Evolutionary conservation across 2,329 filamentous ascomycete species (phyloP).

Genomic region (Thielaviopsis punctulata): DNA sequence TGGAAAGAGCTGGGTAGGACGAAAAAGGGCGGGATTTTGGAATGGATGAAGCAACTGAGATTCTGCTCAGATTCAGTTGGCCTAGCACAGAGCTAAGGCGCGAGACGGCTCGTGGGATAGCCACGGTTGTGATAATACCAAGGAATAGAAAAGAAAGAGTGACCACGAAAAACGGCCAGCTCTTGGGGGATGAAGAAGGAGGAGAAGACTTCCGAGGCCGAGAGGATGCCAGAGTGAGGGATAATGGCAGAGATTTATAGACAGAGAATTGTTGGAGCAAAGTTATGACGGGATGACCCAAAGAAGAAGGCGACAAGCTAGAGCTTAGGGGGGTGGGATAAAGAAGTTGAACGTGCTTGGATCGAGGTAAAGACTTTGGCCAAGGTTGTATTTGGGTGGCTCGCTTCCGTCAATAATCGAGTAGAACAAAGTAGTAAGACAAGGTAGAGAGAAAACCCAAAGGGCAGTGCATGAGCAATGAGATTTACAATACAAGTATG

Average conservation of each 20-base stretch:
- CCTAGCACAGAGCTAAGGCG: slow-evolving; percentile 41
- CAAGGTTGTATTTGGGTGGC: background rate
- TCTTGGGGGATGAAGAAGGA: slow-evolving; percentile 4
- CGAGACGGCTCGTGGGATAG: slow-evolving; percentile 39
- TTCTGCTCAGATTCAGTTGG: slow-evolving; percentile 30
- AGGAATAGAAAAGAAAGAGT: slow-evolving; percentile 39
- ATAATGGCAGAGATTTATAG: slow-evolving; percentile 1
- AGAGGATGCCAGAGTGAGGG: slow-evolving; percentile 5
- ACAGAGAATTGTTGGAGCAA: background rate
- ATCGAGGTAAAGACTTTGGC: background rate
- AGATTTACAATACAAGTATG: too few species aligned
- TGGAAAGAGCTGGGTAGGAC: slow-evolving; percentile 9
- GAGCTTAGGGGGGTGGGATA: background rate
- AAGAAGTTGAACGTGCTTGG: background rate
- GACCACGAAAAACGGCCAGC: slow-evolving; percentile 15
- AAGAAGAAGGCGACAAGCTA: background rate
- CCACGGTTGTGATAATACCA: slow-evolving; percentile 44
- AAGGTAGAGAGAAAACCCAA: background rate
- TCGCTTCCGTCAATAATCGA: background rate
- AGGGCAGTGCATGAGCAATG: background rate
- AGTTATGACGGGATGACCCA: background rate
- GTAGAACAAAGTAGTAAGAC: background rate
- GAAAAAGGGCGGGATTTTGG: slow-evolving; percentile 15
- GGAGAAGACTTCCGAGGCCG: background rate
- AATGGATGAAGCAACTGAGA: slow-evolving; percentile 15